Evolutionary conservation across 2,329 filamentous ascomycete genomes (phyloP).

Genomic region (Nemania sp.): DNA sequence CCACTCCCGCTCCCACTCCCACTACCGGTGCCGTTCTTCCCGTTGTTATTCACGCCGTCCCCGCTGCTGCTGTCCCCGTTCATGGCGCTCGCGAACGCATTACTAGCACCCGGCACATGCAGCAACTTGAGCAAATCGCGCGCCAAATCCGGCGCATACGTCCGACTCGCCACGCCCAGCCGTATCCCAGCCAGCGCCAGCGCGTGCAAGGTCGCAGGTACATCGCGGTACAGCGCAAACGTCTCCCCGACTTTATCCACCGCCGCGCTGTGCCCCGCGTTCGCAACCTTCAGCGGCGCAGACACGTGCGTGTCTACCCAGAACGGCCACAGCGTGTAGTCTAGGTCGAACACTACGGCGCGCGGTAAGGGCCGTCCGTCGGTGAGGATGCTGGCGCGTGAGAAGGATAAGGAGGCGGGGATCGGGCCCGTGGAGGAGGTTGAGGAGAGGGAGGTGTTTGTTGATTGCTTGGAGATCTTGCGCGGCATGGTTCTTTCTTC

Average conservation of each 20-base stretch:
- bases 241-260: conserved; percentile 64
- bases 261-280: conserved; percentile 46
- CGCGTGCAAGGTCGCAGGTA: conserved; percentile 67
- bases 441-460: conserved; percentile 30
- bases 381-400: conserved; percentile 48
- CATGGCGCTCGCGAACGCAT: conserved; percentile 15
- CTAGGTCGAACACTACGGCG: conserved; percentile 89
- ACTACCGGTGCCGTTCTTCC: conserved; percentile 6
- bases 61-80: not conserved
- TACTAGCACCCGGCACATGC: conserved; percentile 52
- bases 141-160: conserved; percentile 76
- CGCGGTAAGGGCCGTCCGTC: conserved; percentile 73
- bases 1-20: conserved; percentile 8
- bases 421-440: conserved; percentile 29
- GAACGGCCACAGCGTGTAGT: conserved; percentile 99
- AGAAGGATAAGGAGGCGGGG: conserved; percentile 24
- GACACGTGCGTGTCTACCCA: conserved; percentile 95
- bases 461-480: conserved; percentile 39
- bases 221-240: conserved; percentile 71
- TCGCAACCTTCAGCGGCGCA: conserved; percentile 66
- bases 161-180: conserved; percentile 79
- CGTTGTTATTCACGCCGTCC: conserved; percentile 5
- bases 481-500: conserved; percentile 17
- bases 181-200: conserved; percentile 52
- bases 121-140: conserved; percentile 78